These are phyloP conservation scores for Rubia peregrina DNA, from an alignment of 305 asterid species.

Conservation along the genomic window DNA sequence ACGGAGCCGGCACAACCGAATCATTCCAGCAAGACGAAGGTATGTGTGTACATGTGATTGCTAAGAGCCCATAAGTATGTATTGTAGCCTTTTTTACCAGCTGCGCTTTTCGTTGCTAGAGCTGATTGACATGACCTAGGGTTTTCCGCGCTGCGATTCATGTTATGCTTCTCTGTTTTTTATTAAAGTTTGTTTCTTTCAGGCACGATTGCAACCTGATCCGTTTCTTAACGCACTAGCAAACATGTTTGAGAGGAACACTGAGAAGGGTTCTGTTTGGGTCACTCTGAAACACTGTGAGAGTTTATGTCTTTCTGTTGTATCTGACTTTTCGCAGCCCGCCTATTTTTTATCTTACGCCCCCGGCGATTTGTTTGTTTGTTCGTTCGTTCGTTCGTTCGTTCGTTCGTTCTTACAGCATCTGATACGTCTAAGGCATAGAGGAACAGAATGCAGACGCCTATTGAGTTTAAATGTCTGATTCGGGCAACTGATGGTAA, in stretches of 20 bases:
- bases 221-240: slow-evolving; percentile 83
- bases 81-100: too few species aligned
- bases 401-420: slow-evolving; percentile 44
- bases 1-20: background rate
- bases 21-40: background rate
- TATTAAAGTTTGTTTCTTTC: slow-evolving; percentile 8
- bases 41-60: background rate
- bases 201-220: slow-evolving; percentile 79
- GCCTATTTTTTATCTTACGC: background rate
- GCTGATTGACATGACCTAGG: too few species aligned
- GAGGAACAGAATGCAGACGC: slow-evolving; percentile 63
- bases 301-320: slow-evolving; percentile 12
- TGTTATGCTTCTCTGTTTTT: background rate
- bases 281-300: slow-evolving; percentile 81
- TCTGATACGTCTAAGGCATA: slow-evolving; percentile 77
- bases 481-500: slow-evolving; percentile 91
- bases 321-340: background rate
- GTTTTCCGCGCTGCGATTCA: background rate
- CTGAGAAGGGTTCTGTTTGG: slow-evolving; percentile 87
- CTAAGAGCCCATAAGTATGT: too few species aligned
- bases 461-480: slow-evolving; percentile 74
- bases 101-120: too few species aligned
- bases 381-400: too few species aligned
- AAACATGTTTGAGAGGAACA: slow-evolving; percentile 74
- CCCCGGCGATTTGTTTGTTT: background rate